A percentile compares a stretch with the other conserved stretches of the same genome.
Evolutionary conservation across 129 eudicot genomes (phyloP).

Genomic region (Flaveria linearis): DNA sequence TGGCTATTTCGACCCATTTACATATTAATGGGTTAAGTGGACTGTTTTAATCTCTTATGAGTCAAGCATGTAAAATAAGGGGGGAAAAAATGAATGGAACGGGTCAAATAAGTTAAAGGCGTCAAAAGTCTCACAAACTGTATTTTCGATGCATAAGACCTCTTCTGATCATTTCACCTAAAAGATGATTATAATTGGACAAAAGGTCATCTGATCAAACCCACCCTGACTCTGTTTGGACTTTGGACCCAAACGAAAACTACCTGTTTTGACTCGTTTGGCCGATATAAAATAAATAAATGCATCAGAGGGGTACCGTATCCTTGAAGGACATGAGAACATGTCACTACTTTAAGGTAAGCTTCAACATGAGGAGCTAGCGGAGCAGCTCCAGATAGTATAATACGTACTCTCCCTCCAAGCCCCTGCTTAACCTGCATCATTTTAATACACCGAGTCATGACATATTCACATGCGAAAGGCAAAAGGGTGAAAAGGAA

Average conservation of each 20-base stretch:
- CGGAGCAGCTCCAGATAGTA: slow-evolving; percentile 82
- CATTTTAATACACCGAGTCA: not conserved
- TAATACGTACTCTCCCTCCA: slow-evolving; percentile 71
- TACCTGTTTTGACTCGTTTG: not conserved
- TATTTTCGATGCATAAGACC: not conserved
- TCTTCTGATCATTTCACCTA: not conserved
- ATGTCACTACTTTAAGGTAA: slow-evolving; percentile 67
- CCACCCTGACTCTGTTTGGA: not conserved
- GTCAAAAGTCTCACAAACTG: not conserved
- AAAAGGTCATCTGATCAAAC: not conserved
- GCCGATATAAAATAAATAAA: not conserved
- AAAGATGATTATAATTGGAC: not conserved
- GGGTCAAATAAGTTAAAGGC: not conserved
- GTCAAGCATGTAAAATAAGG: not conserved
- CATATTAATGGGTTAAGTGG: not conserved
- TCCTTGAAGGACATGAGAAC: slow-evolving; percentile 80
- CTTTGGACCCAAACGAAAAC: not conserved
- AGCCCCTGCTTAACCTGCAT: slow-evolving; percentile 67
- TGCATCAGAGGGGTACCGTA: slow-evolving; percentile 43
- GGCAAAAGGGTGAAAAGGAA: not conserved
- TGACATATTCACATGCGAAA: not conserved
- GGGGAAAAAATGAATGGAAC: not conserved
- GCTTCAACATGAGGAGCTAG: slow-evolving; percentile 77
- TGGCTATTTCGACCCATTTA: not conserved
- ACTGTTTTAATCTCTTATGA: not conserved